These are phyloP conservation scores for Dicorynia guianensis DNA, from an alignment of 306 rosid species.

Conservation along the genomic window DNA sequence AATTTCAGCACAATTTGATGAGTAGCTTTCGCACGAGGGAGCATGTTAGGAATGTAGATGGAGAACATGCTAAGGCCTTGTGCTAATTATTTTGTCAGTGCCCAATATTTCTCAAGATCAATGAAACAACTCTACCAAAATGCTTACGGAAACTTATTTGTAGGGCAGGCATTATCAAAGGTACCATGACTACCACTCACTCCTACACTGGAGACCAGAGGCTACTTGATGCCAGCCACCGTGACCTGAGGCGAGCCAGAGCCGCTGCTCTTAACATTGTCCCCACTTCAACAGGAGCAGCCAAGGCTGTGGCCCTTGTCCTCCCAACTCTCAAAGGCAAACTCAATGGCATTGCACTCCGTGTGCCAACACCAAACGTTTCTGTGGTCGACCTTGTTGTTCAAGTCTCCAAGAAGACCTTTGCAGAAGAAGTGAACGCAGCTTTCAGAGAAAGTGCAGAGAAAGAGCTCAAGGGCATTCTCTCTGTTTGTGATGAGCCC, in stretches of 20 bases:
- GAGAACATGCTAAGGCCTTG: too few relatives aligned
- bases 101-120: not conserved
- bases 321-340: conserved; percentile 93
- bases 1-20: too few relatives aligned
- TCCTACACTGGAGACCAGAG: conserved; percentile 99
- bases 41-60: too few relatives aligned
- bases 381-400: conserved; percentile 95
- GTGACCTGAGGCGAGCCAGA: conserved; percentile 91
- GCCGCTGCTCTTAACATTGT: conserved; percentile 98
- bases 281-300: conserved; percentile 98
- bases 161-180: conserved; percentile 81
- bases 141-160: conserved; percentile 6
- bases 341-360: conserved; percentile 91
- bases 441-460: conserved; percentile 91
- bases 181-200: conserved; percentile 98
- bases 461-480: conserved; percentile 77
- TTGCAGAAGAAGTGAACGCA: conserved; percentile 94
- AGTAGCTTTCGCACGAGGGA: too few relatives aligned
- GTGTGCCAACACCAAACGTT: conserved; percentile 97
- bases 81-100: too few relatives aligned
- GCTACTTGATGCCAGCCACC: conserved; percentile 99
- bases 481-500: conserved; percentile 93
- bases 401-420: conserved; percentile 90
- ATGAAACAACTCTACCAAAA: not conserved
- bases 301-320: conserved; percentile 97